Base-by-base conservation (phyloP, 306 rosid species). In the Gillenia trifoliata region DNA sequence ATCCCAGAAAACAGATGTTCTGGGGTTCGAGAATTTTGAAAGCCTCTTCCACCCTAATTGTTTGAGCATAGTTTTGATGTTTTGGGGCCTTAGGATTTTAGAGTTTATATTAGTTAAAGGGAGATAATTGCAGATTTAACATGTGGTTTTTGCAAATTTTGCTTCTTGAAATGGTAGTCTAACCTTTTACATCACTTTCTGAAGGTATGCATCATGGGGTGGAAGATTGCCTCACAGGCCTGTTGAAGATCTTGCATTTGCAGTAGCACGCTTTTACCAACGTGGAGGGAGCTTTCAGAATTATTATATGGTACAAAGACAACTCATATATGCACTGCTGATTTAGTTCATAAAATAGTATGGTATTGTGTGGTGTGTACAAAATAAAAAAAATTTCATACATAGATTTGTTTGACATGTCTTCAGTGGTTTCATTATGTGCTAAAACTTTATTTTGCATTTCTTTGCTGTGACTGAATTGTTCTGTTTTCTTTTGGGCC, bases 251-350 rank as follows among this genome's bases (percentile, higher is more conserved):
- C 94, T 94, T 81, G 97, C 98, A 55, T 94, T 94, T 86, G 96
- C 98, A 15, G 91, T 94, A 77, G 98, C 94, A 56, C 97, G 98
- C 75, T 94, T 93, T 84, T 91, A 81, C 80, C 93, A 94, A 78
- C 96, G 97, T 74, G 91, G 97, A 74, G 98, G 98, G 81, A 86
- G 96, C 93, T 89, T 94, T 81, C 97, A 89, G 82, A 94, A 94
- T 77, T 94, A 94, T 79, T 94, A 94, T 81, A 94, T 94, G 98
- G 98, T 94, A 87, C 62, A 70, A 64, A 70, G 55, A 66, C 72
- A 66, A 33, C 50, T 26, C 49, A 64, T 75, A 11, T 78, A 59
- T 57, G 61, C 47, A 43, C 56, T 55, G 36, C 66, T 73, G 41
- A 47, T 76, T 74, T 40, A 41, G 68, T 70, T 67, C 16, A 55